phyloP scores from a whole-genome alignment of 2,329 filamentous ascomycete species.

The Sarocladiaceae sp. region DNA sequence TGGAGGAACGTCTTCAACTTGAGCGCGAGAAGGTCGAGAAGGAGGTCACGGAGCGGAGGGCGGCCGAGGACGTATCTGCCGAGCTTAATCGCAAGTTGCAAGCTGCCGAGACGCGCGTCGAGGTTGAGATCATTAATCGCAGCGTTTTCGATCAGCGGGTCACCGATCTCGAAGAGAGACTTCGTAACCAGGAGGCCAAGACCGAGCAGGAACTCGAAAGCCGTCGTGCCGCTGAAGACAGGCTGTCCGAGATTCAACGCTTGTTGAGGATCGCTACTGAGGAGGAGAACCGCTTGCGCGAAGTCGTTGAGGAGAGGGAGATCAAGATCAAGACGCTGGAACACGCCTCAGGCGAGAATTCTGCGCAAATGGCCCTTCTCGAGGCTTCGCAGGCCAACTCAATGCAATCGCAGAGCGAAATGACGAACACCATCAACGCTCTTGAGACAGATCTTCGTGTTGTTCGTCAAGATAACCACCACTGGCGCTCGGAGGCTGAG shows the following conservation, averaged over 20 bases:
- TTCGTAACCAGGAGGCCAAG: constrained; percentile 58
- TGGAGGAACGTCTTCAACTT: constrained; percentile 52
- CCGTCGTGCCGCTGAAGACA: constrained; percentile 67
- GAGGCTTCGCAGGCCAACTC: constrained; percentile 61
- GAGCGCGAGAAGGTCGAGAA: constrained; percentile 45
- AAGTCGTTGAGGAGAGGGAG: constrained; percentile 66
- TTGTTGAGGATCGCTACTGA: constrained; percentile 66
- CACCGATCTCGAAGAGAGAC: constrained; percentile 64
- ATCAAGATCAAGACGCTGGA: constrained; percentile 59
- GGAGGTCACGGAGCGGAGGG: constrained; percentile 44
- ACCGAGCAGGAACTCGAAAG: constrained; percentile 60
- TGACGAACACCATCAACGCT: constrained; percentile 49
- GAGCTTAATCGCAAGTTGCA: constrained; percentile 53
- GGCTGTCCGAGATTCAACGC: constrained; percentile 67
- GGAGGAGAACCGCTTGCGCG: constrained; percentile 64
- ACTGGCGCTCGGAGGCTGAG: constrained; percentile 60
- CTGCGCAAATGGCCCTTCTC: constrained; percentile 61
- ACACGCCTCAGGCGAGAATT: constrained; percentile 47
- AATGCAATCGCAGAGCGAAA: constrained; percentile 50
- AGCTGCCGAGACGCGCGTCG: constrained; percentile 53
- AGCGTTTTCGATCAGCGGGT: constrained; percentile 58
- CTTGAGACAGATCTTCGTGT: constrained; percentile 53
- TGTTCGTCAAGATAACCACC: constrained; percentile 52
- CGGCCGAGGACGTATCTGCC: constrained; percentile 48
- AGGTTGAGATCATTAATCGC: constrained; percentile 58